Conservation (phyloP, 1,284 basidiomycete genomes). For the Microbotryum saponariae region DNA sequence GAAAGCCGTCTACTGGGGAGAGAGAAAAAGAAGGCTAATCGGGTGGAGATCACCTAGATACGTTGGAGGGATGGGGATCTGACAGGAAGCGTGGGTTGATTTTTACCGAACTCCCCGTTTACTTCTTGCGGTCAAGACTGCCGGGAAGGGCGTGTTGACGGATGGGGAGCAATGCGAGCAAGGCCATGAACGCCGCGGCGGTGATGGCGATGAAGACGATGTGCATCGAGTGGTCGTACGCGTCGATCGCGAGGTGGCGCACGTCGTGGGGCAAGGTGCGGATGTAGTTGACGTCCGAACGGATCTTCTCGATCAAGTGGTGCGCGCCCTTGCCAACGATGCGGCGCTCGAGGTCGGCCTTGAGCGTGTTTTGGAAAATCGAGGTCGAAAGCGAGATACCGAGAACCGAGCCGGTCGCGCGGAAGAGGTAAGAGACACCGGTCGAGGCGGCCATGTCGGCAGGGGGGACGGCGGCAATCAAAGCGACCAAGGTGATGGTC, state of each 20-base stretch:
- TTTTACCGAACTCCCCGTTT: too few relatives aligned
- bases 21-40: too few relatives aligned
- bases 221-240: slow-evolving; percentile 41
- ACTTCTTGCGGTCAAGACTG: too few relatives aligned
- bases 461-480: slow-evolving; percentile 40
- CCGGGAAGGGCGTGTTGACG: slow-evolving; percentile 40
- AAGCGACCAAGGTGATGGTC: slow-evolving; percentile 41
- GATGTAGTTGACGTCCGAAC: slow-evolving; percentile 39
- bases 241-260: slow-evolving; percentile 36
- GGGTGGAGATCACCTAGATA: too few relatives aligned
- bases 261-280: slow-evolving; percentile 25
- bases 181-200: slow-evolving; percentile 37
- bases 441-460: slow-evolving; percentile 40
- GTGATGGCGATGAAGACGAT: slow-evolving; percentile 41
- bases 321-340: slow-evolving; percentile 24
- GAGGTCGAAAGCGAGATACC: slow-evolving; percentile 42
- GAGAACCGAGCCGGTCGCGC: slow-evolving; percentile 42
- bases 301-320: slow-evolving; percentile 37
- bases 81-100: too few relatives aligned
- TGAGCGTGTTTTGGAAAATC: slow-evolving; percentile 41
- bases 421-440: slow-evolving; percentile 42
- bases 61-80: too few relatives aligned
- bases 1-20: too few relatives aligned
- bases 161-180: slow-evolving; percentile 39
- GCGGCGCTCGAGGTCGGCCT: slow-evolving; percentile 32